Evolutionary conservation across 169 alveolate genomes (phyloP), one percentile per base, ranked within the genome.

Genomic region (Cytauxzoon felis): DNA sequence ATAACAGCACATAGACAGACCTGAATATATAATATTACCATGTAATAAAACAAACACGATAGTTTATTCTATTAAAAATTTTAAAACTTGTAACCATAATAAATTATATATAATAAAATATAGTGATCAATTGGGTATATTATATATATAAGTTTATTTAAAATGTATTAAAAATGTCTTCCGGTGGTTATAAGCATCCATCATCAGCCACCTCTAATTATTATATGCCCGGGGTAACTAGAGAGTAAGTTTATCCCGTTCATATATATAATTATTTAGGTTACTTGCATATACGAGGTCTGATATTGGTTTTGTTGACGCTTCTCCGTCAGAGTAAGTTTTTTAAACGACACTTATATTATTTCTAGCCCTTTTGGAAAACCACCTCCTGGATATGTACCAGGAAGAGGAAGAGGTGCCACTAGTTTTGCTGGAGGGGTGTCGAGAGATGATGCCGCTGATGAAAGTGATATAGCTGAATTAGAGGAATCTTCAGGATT

Each of bases 391-490:
- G 97, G 95, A 21, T 96, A 96, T 64, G 87, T 95, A 1, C 97
- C 98, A 9, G 99, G 99, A 24, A 81, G 92, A 34, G 98, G 98
- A 11, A 87, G 99, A 67, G 99, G 98, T 43, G 98, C 97, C 3
- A 94, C 95, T 3, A 97, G 98, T n/a, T 93, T 95, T 76, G 96
- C 98, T 2, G 98, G 99, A 7, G 96, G 99, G 45, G 97, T 96
- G 6, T 97, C 98, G 64, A 89, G 98, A 45, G 99, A 98, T 65
- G 98, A 91, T 34, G 86, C 87, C 16, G 87, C 89, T n/a, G 41
- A 58, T 2, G 71, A 42, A 16, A 81, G 56, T 24, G 89, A 81
- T 43, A 71, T 87, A 8, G 86, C 87, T 27, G 98, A 96, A 61
- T 75, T 78, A 27, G 80, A 94, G 32, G 98, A 93, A 51, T 85